Base-by-base conservation (phyloP, 225 moss, liverwort and hornwort species). In the Asterella californica region DNA sequence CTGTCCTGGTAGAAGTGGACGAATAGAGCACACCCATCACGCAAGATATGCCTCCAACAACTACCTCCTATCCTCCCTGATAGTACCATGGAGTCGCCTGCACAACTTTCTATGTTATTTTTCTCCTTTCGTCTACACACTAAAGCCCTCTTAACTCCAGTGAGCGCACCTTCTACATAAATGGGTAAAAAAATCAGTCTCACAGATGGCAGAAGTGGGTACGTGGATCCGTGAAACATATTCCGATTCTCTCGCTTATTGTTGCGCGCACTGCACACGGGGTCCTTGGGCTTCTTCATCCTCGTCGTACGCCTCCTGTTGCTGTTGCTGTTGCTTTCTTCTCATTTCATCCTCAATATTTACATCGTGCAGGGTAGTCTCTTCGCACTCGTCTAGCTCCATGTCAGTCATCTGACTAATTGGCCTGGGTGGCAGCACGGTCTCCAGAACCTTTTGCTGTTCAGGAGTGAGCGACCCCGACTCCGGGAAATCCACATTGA, bases 351-450 rank as follows among this genome's bases (percentile, higher is more conserved):
- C 96, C 52, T 94, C 91, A 48, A 94, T 93, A 75, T 94, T 93
- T 52, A 97, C 94, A 63, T 97, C 96, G 30, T 85, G 88, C 5
- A 97, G 83, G 0, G 91, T 97, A 1, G 93, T 93, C 32, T 97
- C 96, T 78, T 97, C 94, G 29, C 96, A 97, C 67, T 97, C 94
- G 76, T 94, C 96, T 84, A 97, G 72, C 80, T 97, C 97, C 94
- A 97, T 94, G 5, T 94, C 94, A 2, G 91, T 91, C 88, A 94
- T 53, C 59, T 90, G 87, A 77, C 83, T 88, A 0, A 30, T 65
- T 4, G 90, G 81, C 60, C 85, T 97, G 0, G 91, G 90, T 54
- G 94, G 94, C 17, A 97, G 79, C 15, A 87, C 61, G 1, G 75
- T 65, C 62, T 97, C 97, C 72, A 97, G 25, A 1, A 67, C 70